Percentiles rank a stretch among this genome's conserved stretches.
Conservation (phyloP, 176 grass and related monocot genomes). For the Zoysia japonica region DNA sequence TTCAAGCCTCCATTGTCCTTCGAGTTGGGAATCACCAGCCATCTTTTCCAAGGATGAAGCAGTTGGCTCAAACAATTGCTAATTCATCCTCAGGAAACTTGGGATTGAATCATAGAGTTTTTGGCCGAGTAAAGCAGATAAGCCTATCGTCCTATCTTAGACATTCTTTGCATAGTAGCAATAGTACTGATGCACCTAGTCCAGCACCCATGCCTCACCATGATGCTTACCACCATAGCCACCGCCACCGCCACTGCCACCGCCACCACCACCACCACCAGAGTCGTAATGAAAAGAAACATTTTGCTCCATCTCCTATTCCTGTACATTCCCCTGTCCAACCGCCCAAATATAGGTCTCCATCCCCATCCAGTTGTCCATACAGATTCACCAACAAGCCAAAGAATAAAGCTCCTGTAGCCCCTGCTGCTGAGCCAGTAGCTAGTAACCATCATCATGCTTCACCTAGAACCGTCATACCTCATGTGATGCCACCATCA, state of each 20-base stretch:
- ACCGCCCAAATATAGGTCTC: slow-evolving; percentile 46
- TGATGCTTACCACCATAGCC: slow-evolving; percentile 32
- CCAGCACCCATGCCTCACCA: slow-evolving; percentile 56
- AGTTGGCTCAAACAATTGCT: slow-evolving; percentile 75
- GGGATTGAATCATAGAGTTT: slow-evolving; percentile 77
- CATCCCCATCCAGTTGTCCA: slow-evolving; percentile 45
- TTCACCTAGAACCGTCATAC: slow-evolving; percentile 41
- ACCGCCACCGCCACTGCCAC: background rate
- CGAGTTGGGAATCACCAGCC: slow-evolving; percentile 78
- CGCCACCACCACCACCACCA: slow-evolving; percentile 16
- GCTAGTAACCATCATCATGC: slow-evolving; percentile 44
- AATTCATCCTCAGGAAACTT: slow-evolving; percentile 88
- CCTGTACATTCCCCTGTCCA: slow-evolving; percentile 41
- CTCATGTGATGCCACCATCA: slow-evolving; percentile 30
- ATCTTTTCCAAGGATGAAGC: slow-evolving; percentile 71
- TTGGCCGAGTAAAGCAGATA: slow-evolving; percentile 88
- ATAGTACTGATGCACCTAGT: slow-evolving; percentile 51
- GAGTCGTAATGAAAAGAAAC: slow-evolving; percentile 25
- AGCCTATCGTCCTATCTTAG: slow-evolving; percentile 76
- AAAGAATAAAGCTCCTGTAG: slow-evolving; percentile 45
- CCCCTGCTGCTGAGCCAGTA: slow-evolving; percentile 35
- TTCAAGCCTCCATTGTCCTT: slow-evolving; percentile 70
- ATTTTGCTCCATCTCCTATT: slow-evolving; percentile 51
- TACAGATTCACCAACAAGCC: slow-evolving; percentile 34
- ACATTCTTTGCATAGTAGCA: slow-evolving; percentile 58